Evolutionary conservation across 2,329 filamentous ascomycete species (phyloP), one percentile per base, ranked within the genome.

Genomic region (Zymoseptoria pseudotritici): DNA sequence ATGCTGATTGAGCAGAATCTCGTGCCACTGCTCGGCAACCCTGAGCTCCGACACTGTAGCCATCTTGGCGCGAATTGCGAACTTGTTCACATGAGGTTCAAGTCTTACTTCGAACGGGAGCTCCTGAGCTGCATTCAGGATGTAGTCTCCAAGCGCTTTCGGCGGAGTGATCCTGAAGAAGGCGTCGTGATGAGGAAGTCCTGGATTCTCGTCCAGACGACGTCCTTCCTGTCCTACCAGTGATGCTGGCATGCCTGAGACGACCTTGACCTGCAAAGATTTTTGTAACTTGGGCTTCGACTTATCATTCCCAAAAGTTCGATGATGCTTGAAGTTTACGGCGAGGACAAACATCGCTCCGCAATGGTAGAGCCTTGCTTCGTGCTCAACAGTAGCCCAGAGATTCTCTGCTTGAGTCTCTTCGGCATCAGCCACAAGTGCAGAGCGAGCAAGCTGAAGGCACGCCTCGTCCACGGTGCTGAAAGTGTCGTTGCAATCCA

Each of bases 1-100:
- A 24, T 67, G 58, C 24, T 67, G 65, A 36, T 67, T 67, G n/a
- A 67, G 60, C 20, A 66, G 42, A 13, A 65, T 46, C 2, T 46
- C 17, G 22, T 59, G 54, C 64, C 64, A 66, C 31, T 63, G 59
- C 19, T 56, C n/a, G 7, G 29, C 26, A 17, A 20, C 22, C 13
- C 54, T 22, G 4, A 65, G 17, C 29, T 61, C 26, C 17, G 24
- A 7, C 10, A 63, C 29, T 1, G 65, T 63, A 42, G 53, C 54
- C 31, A 65, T 56, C 29, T 66, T 63, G 9, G 56, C 31, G 8
- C 53, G 46, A 54, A 55, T 49, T 1, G 59, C 59, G 24, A 58
- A 59, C 9, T 36, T 57, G 42, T 53, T 63, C 20, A 49, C 57
- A n/a, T 56, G 19, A 6, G 65, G 65, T 20, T 36, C n/a, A 53